Evolutionary conservation across 176 grass and related monocot species (phyloP), one percentile per base, ranked within the genome.

Genomic region (Aegilops longissima): DNA sequence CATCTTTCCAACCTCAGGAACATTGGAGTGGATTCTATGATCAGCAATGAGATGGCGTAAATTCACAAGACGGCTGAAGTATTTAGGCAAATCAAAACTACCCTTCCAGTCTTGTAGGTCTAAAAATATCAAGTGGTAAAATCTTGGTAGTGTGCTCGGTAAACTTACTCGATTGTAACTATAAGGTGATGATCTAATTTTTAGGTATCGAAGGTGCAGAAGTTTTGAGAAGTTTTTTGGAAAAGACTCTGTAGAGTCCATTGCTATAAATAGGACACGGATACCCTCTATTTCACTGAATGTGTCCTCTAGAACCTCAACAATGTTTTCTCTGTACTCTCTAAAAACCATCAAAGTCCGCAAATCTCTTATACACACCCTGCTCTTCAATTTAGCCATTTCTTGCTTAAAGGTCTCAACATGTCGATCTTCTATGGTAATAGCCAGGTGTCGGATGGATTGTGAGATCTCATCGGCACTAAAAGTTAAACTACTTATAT

Each of bases 191-290:
- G 71, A n/a, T 0, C 5, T 25, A 73, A 73, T 47, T 73, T 40
- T 73, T 27, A 73, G 71, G 40, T 73, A 73, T 73, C 71, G 21
- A 16, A 73, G 39, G 39, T 73, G 71, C 12, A 73, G 40, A 73
- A 73, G 71, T 73, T 73, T 73, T 47, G 71, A 73, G 71, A 73
- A 73, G 1, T 73, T 73, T 45, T 47, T 73, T 73, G 71, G 71
- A 12, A 73, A 47, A 23, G n/a, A 73, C 1, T 73, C 23, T 47
- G 39, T 5, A 73, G 71, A 27, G 1, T 44, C 13, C 71, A 47
- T 45, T 27, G 2, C n/a, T 16, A 73, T 16, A 73, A 73, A 73
- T 25, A 73, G 71, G 5, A 73, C 71, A 47, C 71, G 40, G 39
- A 73, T n/a, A 73, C 71, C n/a, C 39, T 73, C 71, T 73, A 73